Percentiles rank a stretch among this genome's conserved stretches.
Conservation (phyloP, 2,329 filamentous ascomycete species). For the Ophiocordyceps robertsii region DNA sequence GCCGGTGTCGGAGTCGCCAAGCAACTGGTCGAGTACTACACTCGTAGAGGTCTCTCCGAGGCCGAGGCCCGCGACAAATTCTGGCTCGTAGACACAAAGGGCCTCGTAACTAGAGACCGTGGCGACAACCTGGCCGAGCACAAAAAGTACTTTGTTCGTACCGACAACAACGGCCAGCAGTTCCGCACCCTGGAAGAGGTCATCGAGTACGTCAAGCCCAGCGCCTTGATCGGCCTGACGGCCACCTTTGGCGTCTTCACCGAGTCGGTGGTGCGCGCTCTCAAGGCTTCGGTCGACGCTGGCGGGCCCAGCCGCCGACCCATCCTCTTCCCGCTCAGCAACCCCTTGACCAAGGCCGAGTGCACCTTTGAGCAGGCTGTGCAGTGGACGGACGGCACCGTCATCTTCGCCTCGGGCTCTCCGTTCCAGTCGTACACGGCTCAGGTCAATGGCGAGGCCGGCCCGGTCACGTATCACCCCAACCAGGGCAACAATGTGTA, state of each 20-base stretch:
- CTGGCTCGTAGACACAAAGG: constrained; percentile 95
- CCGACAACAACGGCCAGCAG: constrained; percentile 51
- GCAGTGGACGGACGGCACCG: constrained; percentile 78
- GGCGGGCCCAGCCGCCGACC: constrained; percentile 61
- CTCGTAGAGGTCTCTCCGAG: constrained; percentile 79
- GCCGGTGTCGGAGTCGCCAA: constrained; percentile 96
- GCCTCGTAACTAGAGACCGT: constrained; percentile 83
- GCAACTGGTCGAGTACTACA: constrained; percentile 95
- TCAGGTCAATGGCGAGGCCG: constrained; percentile 40
- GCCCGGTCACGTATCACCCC: constrained; percentile 55
- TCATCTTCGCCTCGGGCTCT: constrained; percentile 88
- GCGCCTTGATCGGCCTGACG: constrained; percentile 84
- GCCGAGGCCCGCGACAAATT: constrained; percentile 81
- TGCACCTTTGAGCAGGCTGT: constrained; percentile 94
- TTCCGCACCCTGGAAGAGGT: constrained; percentile 78
- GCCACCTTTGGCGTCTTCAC: constrained; percentile 94
- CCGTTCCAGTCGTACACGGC: constrained; percentile 67
- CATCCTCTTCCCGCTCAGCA: constrained; percentile 92
- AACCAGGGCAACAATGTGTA: constrained; percentile 83
- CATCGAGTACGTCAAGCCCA: constrained; percentile 89
- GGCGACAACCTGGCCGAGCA: constrained; percentile 91
- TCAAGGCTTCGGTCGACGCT: constrained; percentile 49
- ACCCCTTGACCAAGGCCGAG: constrained; percentile 92
- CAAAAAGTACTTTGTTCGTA: constrained; percentile 58
- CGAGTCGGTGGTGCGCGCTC: constrained; percentile 64